Evolutionary conservation across 73 alveolate species (phyloP), one percentile per base, ranked within the genome.

Genomic region (Paramecium sexaurelia): DNA sequence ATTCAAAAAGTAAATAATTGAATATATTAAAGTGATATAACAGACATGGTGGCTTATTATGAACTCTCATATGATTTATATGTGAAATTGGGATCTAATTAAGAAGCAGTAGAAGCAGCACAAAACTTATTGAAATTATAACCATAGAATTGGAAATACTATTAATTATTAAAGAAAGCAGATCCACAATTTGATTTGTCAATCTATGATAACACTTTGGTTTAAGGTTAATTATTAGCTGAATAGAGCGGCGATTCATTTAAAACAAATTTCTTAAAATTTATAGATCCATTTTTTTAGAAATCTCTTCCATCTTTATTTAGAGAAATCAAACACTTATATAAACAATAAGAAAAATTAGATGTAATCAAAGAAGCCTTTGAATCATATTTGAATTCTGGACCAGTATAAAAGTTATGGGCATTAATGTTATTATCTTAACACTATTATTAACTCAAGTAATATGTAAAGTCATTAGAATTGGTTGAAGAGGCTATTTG

Each of bases 401-500:
- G 93, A 26, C 98, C 98, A 7, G 43, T 94, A 11, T 89, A 86
- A 9, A 84, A 92, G 47, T 67, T 93, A 39, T 95, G 96, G 96
- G 91, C 91, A 20, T 55, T 69, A 27, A 88, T 92, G 86, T 68
- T 93, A 47, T 93, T 96, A 7, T 90, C 99, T 2, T 96, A 98
- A 86, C 99, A 96, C 88, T 88, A 91, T 75, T 95, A 91, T 20
- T 83, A 93, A 55, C 85, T 93, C 24, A 94, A 97, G 33, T 95
- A 98, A 32, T 95, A 82, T 40, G 95, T 85, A 20, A 87, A 92
- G 85, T 98, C 99, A 19, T 91, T 96, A 37, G 95, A 92, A 20
- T 94, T 85, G 36, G 92, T 98, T 45, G 94, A 96, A 68, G 82
- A 95, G 82, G 98, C 99, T 1, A 98, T 98, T 9, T 93, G 87